phyloP scores from a whole-genome alignment of 345 rosid species.

The Euphorbia peplus region DNA sequence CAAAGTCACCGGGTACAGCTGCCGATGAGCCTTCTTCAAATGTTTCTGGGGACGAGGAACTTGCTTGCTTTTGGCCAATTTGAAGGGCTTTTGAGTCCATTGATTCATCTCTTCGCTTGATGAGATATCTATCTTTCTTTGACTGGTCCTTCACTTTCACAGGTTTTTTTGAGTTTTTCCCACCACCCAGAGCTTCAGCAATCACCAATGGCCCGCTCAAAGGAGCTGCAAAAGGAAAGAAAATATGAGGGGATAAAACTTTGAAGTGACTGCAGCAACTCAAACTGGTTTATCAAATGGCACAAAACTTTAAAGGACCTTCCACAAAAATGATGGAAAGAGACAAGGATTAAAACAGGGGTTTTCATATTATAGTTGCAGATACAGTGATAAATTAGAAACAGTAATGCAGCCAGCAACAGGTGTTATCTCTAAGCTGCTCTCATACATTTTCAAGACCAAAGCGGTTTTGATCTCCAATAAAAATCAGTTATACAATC shows the following conservation, averaged over 20 bases:
- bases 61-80: conserved; percentile 41
- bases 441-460: not conserved
- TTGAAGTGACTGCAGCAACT: conserved; percentile 18
- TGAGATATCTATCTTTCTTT: conserved; percentile 72
- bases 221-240: conserved; percentile 60
- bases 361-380: not conserved
- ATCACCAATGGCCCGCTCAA: conserved; percentile 92
- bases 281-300: not conserved
- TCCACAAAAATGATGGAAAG: not conserved
- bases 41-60: conserved; percentile 31
- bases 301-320: not conserved
- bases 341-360: not conserved
- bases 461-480: not conserved
- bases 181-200: conserved; percentile 72
- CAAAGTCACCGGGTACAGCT: conserved; percentile 48
- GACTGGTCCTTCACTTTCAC: conserved; percentile 71
- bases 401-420: not conserved
- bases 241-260: conserved; percentile 14
- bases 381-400: not conserved
- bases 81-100: conserved; percentile 30
- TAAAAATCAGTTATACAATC: not conserved
- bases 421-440: not conserved
- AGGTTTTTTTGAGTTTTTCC: conserved; percentile 56
- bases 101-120: conserved; percentile 76
- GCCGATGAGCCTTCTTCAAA: conserved; percentile 41